Evolutionary conservation across 192 early-diverging fungal genomes (phyloP).

Genomic region (Coemansia furcata): DNA sequence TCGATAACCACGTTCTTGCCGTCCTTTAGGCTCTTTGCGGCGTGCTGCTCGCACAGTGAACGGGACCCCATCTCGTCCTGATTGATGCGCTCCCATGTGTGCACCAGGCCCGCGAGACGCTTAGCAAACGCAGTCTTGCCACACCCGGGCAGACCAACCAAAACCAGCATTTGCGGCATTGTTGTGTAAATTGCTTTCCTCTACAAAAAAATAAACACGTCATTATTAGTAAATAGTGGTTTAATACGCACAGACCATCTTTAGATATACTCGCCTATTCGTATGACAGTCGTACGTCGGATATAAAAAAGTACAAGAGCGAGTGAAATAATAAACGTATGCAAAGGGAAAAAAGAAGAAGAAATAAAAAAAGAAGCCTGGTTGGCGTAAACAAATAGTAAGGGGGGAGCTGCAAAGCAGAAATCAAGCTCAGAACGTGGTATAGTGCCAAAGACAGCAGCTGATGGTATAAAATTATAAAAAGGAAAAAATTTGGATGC

Average conservation of each 20-base stretch:
- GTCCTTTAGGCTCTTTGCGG: slow-evolving; percentile 47
- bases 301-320: slow-evolving; percentile 12
- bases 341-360: slow-evolving; percentile 2
- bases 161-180: slow-evolving; percentile 63
- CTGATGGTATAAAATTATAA: background rate
- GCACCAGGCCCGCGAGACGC: slow-evolving; percentile 31
- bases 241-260: background rate
- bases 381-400: slow-evolving; percentile 5
- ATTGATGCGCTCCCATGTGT: slow-evolving; percentile 66
- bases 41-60: slow-evolving; percentile 61
- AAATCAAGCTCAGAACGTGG: slow-evolving; percentile 4
- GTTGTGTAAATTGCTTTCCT: background rate
- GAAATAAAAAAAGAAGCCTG: background rate
- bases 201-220: slow-evolving; percentile 5
- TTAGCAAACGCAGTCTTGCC: slow-evolving; percentile 72
- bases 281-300: background rate
- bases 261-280: background rate
- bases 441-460: background rate
- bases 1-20: slow-evolving; percentile 71
- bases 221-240: background rate
- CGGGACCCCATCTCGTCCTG: slow-evolving; percentile 73
- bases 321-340: background rate
- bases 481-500: background rate
- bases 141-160: slow-evolving; percentile 74
- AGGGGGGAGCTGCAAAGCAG: background rate